Evolutionary conservation across 257 asterid genomes (phyloP), one percentile per base, ranked within the genome.

Genomic region (Rauvolfia tetraphylla): DNA sequence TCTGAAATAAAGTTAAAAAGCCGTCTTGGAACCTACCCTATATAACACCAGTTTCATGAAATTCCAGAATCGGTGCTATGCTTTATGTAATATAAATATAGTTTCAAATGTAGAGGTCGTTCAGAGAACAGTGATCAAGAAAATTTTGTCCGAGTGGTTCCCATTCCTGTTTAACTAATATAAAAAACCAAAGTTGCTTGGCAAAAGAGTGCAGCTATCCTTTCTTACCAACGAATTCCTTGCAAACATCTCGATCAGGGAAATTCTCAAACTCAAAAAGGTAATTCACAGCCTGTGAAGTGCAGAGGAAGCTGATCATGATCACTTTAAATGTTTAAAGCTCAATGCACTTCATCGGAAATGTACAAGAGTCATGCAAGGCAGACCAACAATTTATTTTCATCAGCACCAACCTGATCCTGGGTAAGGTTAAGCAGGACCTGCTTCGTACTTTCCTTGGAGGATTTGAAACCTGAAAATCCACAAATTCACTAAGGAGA

Each of bases 171-270:
- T 41, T 46, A 46, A 46, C 51, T 46, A 46, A 46, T 3, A 11
- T 46, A 51, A 41, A 23, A n/a, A 72, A 63, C 14, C 65, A 18
- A 8, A 34, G 48, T 72, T 20, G 36, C 51, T 65, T 18, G 22
- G 61, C 6, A 54, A 36, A 44, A 29, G 33, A 73, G 72, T 63
- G 38, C 48, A 58, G 25, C 62, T 59, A 76, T 68, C 56, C 79
- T 54, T 56, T 87, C 95, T 90, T 85, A 93, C 99, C 98, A 58
- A 93, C 96, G 83, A 89, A 89, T 68, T 95, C 97, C 79, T 88
- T 84, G 87, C 98, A 95, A 38, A 53, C 90, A 83, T 95, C 96
- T 61, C 99, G 98, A 39, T 95, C 98, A 48, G 95, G 84, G 83
- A 91, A 92, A 79, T 67, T 88, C 69, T 86, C 92, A 73, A 95